Evolutionary conservation across 345 rosid species (phyloP), one percentile per base, ranked within the genome.

Genomic region (Dovyalis caffra): DNA sequence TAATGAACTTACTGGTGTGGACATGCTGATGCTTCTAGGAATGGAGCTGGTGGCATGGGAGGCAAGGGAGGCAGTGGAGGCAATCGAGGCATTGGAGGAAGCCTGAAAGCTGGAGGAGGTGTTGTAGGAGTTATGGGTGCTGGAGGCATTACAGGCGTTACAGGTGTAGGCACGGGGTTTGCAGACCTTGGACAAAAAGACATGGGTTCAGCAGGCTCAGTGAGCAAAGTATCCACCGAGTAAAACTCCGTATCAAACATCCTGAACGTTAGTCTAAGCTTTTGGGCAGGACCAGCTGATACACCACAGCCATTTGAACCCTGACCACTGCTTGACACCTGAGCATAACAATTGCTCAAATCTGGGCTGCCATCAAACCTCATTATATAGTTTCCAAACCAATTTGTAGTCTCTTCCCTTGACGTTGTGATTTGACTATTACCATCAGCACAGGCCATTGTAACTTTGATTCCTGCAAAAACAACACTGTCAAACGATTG

Each of bases 361-460:
- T 95, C 93, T 9, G 97, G 96, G 34, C 84, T 74, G 23, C 97
- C 99, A 66, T 90, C 90, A 34, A 92, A 85, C 71, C 79, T 88
- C 89, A 95, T 86, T 51, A 77, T 80, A 66, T 91, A 95, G 66
- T 64, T 85, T 34, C 99, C 99, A 45, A 92, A 76, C 88, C 82
- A 79, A 72, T 88, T 87, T 53, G 98, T 89, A 0, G 84, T 90
- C 85, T 88, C 92, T 80, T 92, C 92, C 76, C 86, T 90, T 34
- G 91, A 84, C 89, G 86, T 80, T 51, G 88, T 85, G 20, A 79
- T 84, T 63, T 87, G 83, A 21, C 98, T 98, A 38, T 82, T 78
- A 2, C 74, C 77, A 80, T 90, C 88, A 4, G 82, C 64, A 77
- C 99, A 95, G 23, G 86, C 80, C 25, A 95, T 53, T 63, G 60